Evolutionary conservation across 1,139 yeast genomes (phyloP).

Genomic region (Magnusiomyces tetraspermus): DNA sequence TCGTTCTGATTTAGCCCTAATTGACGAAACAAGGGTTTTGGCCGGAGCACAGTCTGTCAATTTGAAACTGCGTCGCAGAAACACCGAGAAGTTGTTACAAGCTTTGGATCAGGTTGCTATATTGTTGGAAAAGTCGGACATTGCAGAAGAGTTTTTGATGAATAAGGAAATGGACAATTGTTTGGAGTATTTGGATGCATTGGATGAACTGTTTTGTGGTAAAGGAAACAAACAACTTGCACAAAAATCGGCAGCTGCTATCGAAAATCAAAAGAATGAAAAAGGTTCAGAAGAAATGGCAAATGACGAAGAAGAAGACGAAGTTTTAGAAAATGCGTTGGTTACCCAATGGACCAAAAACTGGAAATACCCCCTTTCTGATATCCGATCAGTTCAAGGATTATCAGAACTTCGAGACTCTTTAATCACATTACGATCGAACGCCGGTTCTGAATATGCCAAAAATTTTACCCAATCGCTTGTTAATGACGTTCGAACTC

Average conservation of each 20-base stretch:
- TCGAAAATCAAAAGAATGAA: not conserved
- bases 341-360: conserved; percentile 33
- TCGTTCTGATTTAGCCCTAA: conserved; percentile 26
- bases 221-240: not conserved
- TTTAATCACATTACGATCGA: conserved; percentile 42
- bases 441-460: conserved; percentile 62
- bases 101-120: conserved; percentile 55
- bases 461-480: conserved; percentile 47
- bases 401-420: conserved; percentile 45
- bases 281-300: too few relatives aligned
- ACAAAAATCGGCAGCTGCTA: not conserved
- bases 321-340: conserved; percentile 18
- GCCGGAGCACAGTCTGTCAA: conserved; percentile 47
- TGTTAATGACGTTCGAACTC: conserved; percentile 50
- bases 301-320: not conserved
- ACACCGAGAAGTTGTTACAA: conserved; percentile 55
- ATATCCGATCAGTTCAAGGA: conserved; percentile 51
- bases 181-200: conserved; percentile 46
- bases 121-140: conserved; percentile 41
- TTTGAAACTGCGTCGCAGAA: conserved; percentile 45
- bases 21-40: conserved; percentile 45
- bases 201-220: conserved; percentile 42
- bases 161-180: conserved; percentile 31
- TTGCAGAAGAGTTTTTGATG: conserved; percentile 41
- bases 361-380: conserved; percentile 45